These are phyloP conservation scores for Volvox africanus DNA, from an alignment of 139 green algal species.

Conservation along the genomic window DNA sequence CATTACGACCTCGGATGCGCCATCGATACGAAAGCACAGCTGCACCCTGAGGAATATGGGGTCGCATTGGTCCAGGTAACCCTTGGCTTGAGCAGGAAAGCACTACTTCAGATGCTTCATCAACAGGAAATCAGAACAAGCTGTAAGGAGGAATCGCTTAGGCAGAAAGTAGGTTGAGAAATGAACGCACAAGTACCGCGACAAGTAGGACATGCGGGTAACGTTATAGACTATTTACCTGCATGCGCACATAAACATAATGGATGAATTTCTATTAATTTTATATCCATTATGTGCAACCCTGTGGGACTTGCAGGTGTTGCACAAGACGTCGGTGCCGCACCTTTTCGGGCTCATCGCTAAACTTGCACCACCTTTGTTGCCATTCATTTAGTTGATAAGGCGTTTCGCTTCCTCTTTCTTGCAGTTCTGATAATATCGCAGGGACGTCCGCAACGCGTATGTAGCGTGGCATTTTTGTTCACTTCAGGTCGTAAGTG, in stretches of 20 bases:
- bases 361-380: conserved; percentile 3
- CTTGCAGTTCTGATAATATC: background rate
- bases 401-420: background rate
- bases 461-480: conserved; percentile 22
- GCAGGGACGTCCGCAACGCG: background rate
- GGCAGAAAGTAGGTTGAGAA: too few relatives aligned
- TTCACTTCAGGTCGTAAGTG: background rate
- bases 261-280: background rate
- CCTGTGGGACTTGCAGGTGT: background rate
- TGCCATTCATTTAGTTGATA: conserved; percentile 27
- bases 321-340: background rate
- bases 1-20: conserved; percentile 16
- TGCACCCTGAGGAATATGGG: background rate
- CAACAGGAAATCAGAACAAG: too few relatives aligned
- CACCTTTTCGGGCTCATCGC: background rate
- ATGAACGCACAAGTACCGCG: too few relatives aligned
- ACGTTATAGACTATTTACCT: background rate
- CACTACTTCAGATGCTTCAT: too few relatives aligned
- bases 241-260: too few relatives aligned
- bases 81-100: background rate
- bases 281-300: too few relatives aligned
- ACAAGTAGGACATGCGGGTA: background rate
- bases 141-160: too few relatives aligned
- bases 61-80: background rate
- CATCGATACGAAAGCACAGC: conserved; percentile 39